Base-by-base conservation (phyloP, 192 early-diverging fungal genomes). In the Allomyces macrogynus region DNA sequence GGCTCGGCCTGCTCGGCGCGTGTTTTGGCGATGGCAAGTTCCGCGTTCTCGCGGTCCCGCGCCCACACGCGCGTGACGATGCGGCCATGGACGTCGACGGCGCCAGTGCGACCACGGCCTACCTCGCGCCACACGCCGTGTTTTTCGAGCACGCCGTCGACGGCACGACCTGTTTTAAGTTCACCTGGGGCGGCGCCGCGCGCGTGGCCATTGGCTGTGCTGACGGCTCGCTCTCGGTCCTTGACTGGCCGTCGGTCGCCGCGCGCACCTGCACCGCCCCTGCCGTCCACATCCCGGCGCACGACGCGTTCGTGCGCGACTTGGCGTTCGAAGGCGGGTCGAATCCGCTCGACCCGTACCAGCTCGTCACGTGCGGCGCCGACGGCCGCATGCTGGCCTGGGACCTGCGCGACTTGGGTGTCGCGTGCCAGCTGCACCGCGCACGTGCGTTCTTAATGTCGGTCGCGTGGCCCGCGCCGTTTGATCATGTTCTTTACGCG, bases 21-120 rank as follows among this genome's bases (percentile, higher is more conserved):
- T 70, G 68, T 20, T 77, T 74, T 54, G 76, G 76, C 3, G 76
- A 77, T 43, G 76, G 76, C 7, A 64, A 4, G 40, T 65, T 72
- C 65, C 66, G 73, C 1, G 62, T 77, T 5, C 60, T 77, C 14
- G 65, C 72, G 20, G 62, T 77, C 5, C 76, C 76, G 16, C 76
- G 74, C 66, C 70, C 71, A 10, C 32, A 40, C 7, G 32, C 32
- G 32, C 32, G 32, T 7, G 32, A 40, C 32, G 32, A 40, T 7
- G 32, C 32, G 32, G 32, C 32, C 32, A 40, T 40, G 32, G 32
- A 40, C 32, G 32, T 40, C 5, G 32, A 40, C 7, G 32, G 32
- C 32, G 32, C 32, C 4, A 7, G 4, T 40, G 32, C 32, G 32
- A 40, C 32, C 7, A 40, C 32, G 32, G 8, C 32, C 32, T 40